A percentile compares a stretch with the other conserved stretches of the same genome.
Evolutionary conservation across 495 filamentous ascomycete species (phyloP).

Genomic region (Podospora didyma): DNA sequence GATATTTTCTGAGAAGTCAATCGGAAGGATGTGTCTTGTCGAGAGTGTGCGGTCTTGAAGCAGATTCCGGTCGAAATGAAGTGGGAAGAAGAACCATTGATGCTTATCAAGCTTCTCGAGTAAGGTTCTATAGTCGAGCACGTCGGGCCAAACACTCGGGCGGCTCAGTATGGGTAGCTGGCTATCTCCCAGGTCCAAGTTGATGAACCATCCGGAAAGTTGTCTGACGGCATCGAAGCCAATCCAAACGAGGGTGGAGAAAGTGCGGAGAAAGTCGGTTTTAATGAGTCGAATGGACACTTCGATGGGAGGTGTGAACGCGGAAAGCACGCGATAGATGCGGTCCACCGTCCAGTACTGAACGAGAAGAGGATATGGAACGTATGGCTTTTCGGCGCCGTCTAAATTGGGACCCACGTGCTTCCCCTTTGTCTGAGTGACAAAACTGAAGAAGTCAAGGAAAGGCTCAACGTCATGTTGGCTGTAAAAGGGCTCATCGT

Average conservation of each 20-base stretch:
- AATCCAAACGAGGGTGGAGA: slow-evolving; percentile 21
- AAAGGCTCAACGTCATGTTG: too few relatives aligned
- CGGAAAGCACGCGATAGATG: slow-evolving; percentile 10
- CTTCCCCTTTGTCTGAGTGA: slow-evolving; percentile 9
- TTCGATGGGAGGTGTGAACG: slow-evolving; percentile 2
- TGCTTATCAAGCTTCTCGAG: slow-evolving; percentile 23
- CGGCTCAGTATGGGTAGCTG: not conserved
- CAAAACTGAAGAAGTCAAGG: slow-evolving; percentile 10
- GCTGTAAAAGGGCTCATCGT: slow-evolving; percentile 1
- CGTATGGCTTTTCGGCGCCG: not conserved
- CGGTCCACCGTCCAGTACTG: slow-evolving; percentile 15
- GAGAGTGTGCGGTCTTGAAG: slow-evolving; percentile 18
- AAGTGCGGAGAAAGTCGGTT: slow-evolving; percentile 17
- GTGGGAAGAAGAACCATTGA: slow-evolving; percentile 38
- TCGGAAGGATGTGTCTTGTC: slow-evolving; percentile 25
- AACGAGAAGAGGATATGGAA: not conserved
- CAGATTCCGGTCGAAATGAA: slow-evolving; percentile 12
- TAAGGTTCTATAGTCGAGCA: slow-evolving; percentile 12
- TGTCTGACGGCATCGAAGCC: slow-evolving; percentile 5
- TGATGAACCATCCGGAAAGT: slow-evolving; percentile 14
- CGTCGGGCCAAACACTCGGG: slow-evolving; percentile 5
- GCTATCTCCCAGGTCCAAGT: slow-evolving; percentile 11
- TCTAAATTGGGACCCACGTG: slow-evolving; percentile 2
- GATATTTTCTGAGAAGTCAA: slow-evolving; percentile 13
- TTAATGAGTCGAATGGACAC: slow-evolving; percentile 8